Base-by-base conservation (phyloP, 495 filamentous ascomycete species). In the Tuber indicum region DNA sequence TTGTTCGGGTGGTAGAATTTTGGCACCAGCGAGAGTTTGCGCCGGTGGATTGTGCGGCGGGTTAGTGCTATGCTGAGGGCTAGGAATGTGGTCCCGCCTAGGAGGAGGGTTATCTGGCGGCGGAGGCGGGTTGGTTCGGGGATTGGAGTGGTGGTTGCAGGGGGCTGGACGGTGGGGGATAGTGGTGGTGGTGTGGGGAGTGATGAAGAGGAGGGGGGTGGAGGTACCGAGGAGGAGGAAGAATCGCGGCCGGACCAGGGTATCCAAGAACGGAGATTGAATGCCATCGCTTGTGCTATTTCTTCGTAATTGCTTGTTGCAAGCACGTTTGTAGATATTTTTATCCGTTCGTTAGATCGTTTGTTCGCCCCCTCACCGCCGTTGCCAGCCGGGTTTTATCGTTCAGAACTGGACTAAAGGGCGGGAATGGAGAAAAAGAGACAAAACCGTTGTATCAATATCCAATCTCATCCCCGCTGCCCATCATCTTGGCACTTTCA, bases 21-120 rank as follows among this genome's bases (percentile, higher is more conserved):
- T 0, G 90, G 90, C 71, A 85, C 84, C 46, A 84, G 82, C 12
- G 84, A 80, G 43, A 85, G 79, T 47, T 84, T 84, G 21, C 88
- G 87, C 8, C 85, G 86, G 72, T 76, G 46, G 43, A 89, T 82
- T 10, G 90, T 84, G 70, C 91, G 90, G 1, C 90, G 88, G 9
- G 91, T 92, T 3, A 89, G 84, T n/a, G 87, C 79, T 3, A 88
- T 81, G 62, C 89, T 90, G 82, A 92, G 84, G 41, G 86, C 78
- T 84, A 91, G 87, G 85, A 92, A 92, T 76, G 89, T 82, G 43
- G 89, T 81, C 70, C 91, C 91, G 78, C 87, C 86, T 79, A 89
- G 79, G 84, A 92, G 86, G 76, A 92, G 86, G 46, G 82, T 78
- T 16, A 84, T 75, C 66, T 84, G 82, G 41, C 75, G 74, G 47